Base-by-base conservation (phyloP, 2,329 filamentous ascomycete species). In the Sclerotiophoma versabilis region DNA sequence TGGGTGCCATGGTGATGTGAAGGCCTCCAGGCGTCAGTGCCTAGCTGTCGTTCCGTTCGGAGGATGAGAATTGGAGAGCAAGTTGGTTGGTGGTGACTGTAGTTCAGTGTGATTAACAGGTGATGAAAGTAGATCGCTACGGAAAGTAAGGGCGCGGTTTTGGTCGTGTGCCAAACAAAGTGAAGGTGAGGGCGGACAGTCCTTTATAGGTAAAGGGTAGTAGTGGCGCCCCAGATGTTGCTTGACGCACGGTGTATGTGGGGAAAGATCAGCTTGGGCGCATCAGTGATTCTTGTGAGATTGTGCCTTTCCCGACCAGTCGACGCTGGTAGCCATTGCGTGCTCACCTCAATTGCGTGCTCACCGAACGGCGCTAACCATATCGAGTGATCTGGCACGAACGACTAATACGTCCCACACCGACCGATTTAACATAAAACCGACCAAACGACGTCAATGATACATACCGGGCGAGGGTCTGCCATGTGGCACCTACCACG, bases 1-100 rank as follows among this genome's bases (percentile, higher is more conserved):
- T 67, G 12, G 71, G 71, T 34, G 70, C 71, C 71, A 74, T 74
- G 3, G 22, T 36, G 1, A 12, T 25, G 33, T 27, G 22, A 14
- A 12, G 29, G 25, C 15, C 15, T n/a, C 25, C 17, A 10, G 10
- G 26, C 29, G 29, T 37, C 29, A 34, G 27, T 50, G 37, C 6
- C 12, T 14, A n/a, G 10, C 15, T 25, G 19, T 23, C 4, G 25
- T 22, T 4, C 22, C 19, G 3, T 12, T 5, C 2, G 23, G 8
- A n/a, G n/a, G n/a, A 19, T 12, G 14, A 23, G 11, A 23, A 23
- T 5, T 5, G 11, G 8, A 7, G n/a, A 25, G 10, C n/a, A 3
- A 14, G 9, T 7, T 34, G 25, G 11, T 26, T 22, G 8, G 7
- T 26, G 12, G 12, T 22, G 10, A 23, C 2, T 5, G 15, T 23